Base-by-base conservation (phyloP, 139 green algal species). In the Chara braunii region DNA sequence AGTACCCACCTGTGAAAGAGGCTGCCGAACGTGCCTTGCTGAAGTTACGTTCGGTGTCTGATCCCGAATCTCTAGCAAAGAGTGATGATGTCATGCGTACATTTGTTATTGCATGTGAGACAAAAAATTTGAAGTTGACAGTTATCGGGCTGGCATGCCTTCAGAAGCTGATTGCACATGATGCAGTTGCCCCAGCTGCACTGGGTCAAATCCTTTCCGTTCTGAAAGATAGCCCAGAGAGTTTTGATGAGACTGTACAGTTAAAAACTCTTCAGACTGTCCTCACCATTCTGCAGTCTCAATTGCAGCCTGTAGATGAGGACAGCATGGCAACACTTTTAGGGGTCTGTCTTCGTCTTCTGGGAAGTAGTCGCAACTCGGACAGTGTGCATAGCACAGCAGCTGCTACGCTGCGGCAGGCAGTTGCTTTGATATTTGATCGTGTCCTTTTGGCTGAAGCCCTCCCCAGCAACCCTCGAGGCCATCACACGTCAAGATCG, bases 231-330 rank as follows among this genome's bases (percentile, higher is more conserved):
- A 82, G 69, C 12, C 18, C 63, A 3, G 63, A 78, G 51, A 14
- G 8, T 3, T 22, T 42, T 7, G 87, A 94, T 51, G 86, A 94
- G 29, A 67, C 44, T 23, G 87, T 89, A 24, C 81, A 90, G 74
- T 80, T 94, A 0, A 94, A 94, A 57, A 77, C 83, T 43, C 78
- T 94, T 69, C 87, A 94, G 67, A 89, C 84, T 7, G 74, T 81
- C 0, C 71, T 94, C 6, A 89, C 85, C 4, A 65, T 94, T 26
- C 80, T 94, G 60, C 87, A 94, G 74, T 87, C 80, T 9, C 56
- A 68, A 6, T 51, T 76, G 32, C 80, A 85, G 24, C 79, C 82
- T 3, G 42, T 64, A n/a, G 78, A 70, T 23, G 73, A 81, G n/a
- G n/a, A n/a, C n/a, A n/a, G n/a, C n/a, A n/a, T n/a, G n/a, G n/a